Evolutionary conservation across 495 filamentous ascomycete genomes (phyloP).

Genomic region (Filosporella fistucella): DNA sequence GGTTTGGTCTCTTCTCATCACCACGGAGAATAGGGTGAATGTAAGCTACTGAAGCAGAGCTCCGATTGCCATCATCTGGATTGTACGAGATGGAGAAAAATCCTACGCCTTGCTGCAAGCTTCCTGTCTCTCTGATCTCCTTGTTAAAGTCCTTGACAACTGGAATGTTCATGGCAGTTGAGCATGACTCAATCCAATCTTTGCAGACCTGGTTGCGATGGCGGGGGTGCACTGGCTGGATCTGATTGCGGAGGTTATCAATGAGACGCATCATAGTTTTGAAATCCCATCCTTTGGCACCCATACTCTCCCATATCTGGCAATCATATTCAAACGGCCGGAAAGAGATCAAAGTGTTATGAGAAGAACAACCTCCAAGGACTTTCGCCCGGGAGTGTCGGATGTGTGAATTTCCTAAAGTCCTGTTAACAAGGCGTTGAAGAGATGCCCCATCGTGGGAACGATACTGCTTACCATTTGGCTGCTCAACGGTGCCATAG

Average conservation of each 20-base stretch:
- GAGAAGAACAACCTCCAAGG: slow-evolving; percentile 78
- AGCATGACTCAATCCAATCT: slow-evolving; percentile 76
- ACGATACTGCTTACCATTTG: slow-evolving; percentile 50
- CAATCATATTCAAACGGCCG: slow-evolving; percentile 78
- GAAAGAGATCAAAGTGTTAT: slow-evolving; percentile 86
- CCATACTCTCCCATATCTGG: slow-evolving; percentile 65
- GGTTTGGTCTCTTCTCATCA: slow-evolving; percentile 68
- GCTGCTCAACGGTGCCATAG: slow-evolving; percentile 81
- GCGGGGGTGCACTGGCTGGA: slow-evolving; percentile 71
- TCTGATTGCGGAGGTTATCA: slow-evolving; percentile 70
- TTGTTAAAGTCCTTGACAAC: slow-evolving; percentile 77
- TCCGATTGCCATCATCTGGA: slow-evolving; percentile 71
- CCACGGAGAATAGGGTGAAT: slow-evolving; percentile 79
- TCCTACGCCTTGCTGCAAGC: slow-evolving; percentile 66
- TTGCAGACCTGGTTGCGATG: slow-evolving; percentile 81
- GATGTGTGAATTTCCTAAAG: slow-evolving; percentile 71
- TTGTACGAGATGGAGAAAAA: slow-evolving; percentile 86
- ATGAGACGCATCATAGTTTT: slow-evolving; percentile 69
- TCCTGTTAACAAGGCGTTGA: slow-evolving; percentile 16
- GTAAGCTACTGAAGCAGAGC: slow-evolving; percentile 79
- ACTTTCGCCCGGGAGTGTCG: slow-evolving; percentile 82
- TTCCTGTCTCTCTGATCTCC: slow-evolving; percentile 62
- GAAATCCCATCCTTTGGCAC: slow-evolving; percentile 76
- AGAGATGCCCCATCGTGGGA: background rate
- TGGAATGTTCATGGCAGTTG: slow-evolving; percentile 67